These are phyloP conservation scores for Aspergillus fumigatiaffinis DNA, from an alignment of 2,329 filamentous ascomycete genomes.

Conservation along the genomic window DNA sequence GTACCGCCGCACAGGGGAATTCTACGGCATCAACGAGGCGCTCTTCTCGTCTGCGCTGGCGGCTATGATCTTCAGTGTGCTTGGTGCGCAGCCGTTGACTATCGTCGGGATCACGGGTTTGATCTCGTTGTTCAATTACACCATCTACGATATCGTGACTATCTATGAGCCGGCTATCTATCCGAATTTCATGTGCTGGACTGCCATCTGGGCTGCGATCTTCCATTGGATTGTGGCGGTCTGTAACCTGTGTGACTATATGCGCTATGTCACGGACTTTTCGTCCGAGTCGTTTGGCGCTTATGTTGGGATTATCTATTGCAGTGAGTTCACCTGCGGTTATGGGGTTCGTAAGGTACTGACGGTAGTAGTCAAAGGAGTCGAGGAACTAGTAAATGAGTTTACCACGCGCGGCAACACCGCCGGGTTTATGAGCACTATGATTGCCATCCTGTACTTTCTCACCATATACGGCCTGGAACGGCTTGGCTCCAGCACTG, in stretches of 20 bases:
- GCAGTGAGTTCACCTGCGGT: conserved; percentile 32
- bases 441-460: conserved; percentile 52
- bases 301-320: conserved; percentile 56
- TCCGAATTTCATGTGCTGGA: conserved; percentile 54
- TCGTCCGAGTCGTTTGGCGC: conserved; percentile 52
- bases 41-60: conserved; percentile 54
- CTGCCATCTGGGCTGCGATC: conserved; percentile 55
- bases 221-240: conserved; percentile 55
- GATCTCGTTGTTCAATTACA: conserved; percentile 56
- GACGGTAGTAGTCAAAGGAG: conserved; percentile 48
- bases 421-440: conserved; percentile 47
- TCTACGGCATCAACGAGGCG: conserved; percentile 56
- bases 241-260: conserved; percentile 54
- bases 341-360: not conserved
- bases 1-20: conserved; percentile 51
- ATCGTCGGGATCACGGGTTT: conserved; percentile 56
- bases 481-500: conserved; percentile 46
- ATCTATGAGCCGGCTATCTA: conserved; percentile 50
- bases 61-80: conserved; percentile 51
- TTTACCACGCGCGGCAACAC: conserved; percentile 40
- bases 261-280: conserved; percentile 57
- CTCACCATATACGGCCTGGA: conserved; percentile 49
- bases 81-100: conserved; percentile 52
- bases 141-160: conserved; percentile 55
- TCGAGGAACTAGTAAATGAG: conserved; percentile 52